phyloP scores from a whole-genome alignment of 352 stramenopile species.

The Halophytophthora batemanensis region DNA sequence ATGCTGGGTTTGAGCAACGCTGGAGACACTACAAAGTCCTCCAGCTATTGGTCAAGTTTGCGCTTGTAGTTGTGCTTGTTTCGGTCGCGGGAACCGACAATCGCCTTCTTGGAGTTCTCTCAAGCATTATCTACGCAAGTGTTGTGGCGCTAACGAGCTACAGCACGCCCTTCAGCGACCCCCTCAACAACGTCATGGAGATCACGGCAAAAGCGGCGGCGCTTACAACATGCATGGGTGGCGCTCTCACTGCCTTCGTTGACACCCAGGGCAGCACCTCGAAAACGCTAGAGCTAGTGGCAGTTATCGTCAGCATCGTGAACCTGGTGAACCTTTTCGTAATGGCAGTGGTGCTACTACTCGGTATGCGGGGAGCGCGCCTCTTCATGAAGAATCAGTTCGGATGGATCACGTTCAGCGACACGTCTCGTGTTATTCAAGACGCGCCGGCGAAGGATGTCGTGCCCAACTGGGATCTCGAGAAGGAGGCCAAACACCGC shows the following conservation, averaged over 20 bases:
- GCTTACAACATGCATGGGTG: conserved; percentile 32
- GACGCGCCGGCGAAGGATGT: conserved; percentile 26
- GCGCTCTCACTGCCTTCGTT: conserved; percentile 21
- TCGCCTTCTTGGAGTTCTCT: conserved; percentile 16
- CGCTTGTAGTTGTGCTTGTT: conserved; percentile 34
- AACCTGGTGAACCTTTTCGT: conserved; percentile 40
- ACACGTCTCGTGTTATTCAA: conserved; percentile 34
- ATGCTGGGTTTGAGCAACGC: conserved; percentile 41
- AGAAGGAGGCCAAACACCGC: conserved; percentile 44
- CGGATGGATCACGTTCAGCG: conserved; percentile 43
- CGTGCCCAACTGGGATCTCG: conserved; percentile 33
- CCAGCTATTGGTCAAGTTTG: conserved; percentile 42
- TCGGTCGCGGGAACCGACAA: conserved; percentile 12
- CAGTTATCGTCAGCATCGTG: conserved; percentile 36
- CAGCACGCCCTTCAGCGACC: conserved; percentile 42
- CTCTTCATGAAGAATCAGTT: conserved; percentile 37
- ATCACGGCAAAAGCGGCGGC: conserved; percentile 37
- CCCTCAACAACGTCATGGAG: conserved; percentile 49
- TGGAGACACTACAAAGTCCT: conserved; percentile 57
- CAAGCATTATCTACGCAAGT: conserved; percentile 23
- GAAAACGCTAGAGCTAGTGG: conserved; percentile 13
- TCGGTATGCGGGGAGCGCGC: conserved; percentile 28
- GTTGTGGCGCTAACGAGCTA: conserved; percentile 36
- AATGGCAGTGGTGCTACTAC: conserved; percentile 34
- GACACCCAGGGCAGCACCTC: conserved; percentile 15